A percentile compares a stretch with the other conserved stretches of the same genome.
These are phyloP conservation scores for Zygotorulaspora chibaensis DNA, from an alignment of 805 yeast species.

Conservation along the genomic window DNA sequence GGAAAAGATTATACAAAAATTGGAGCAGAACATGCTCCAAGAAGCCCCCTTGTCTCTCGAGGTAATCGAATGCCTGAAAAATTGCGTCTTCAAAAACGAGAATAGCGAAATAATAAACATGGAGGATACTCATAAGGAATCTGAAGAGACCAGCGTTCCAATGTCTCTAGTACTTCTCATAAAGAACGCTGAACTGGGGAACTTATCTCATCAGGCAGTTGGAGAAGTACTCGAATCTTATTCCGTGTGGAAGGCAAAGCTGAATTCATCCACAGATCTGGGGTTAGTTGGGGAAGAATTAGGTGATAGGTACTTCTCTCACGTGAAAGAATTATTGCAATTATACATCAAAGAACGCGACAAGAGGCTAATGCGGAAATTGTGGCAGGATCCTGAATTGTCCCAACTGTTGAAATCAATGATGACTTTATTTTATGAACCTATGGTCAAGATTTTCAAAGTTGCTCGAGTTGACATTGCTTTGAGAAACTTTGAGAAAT, in stretches of 20 bases:
- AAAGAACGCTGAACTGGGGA: conserved; percentile 20
- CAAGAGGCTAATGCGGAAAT: conserved; percentile 63
- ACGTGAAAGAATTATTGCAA: conserved; percentile 58
- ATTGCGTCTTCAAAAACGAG: conserved; percentile 33
- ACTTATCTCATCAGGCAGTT: conserved; percentile 21
- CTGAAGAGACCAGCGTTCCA: conserved; percentile 30
- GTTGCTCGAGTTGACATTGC: conserved; percentile 63
- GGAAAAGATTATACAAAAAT: conserved; percentile 46
- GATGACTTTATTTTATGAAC: conserved; percentile 67
- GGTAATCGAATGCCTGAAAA: conserved; percentile 31
- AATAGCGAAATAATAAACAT: conserved; percentile 27
- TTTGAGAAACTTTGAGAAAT: conserved; percentile 56
- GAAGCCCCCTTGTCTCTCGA: conserved; percentile 22
- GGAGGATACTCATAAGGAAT: conserved; percentile 31
- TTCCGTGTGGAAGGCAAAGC: conserved; percentile 25
- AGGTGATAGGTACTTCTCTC: conserved; percentile 45
- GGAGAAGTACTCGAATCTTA: conserved; percentile 32
- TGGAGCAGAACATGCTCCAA: conserved; percentile 40
- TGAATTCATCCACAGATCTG: conserved; percentile 15
- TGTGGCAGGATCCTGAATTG: conserved; percentile 84
- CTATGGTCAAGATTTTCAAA: conserved; percentile 63
- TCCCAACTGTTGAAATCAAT: conserved; percentile 71
- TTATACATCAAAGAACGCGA: conserved; percentile 66
- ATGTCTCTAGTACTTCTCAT: conserved; percentile 23
- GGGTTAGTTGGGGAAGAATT: conserved; percentile 22